Evolutionary conservation across 2,329 filamentous ascomycete species (phyloP), one percentile per base, ranked within the genome.

Genomic region (Venturia asperata): DNA sequence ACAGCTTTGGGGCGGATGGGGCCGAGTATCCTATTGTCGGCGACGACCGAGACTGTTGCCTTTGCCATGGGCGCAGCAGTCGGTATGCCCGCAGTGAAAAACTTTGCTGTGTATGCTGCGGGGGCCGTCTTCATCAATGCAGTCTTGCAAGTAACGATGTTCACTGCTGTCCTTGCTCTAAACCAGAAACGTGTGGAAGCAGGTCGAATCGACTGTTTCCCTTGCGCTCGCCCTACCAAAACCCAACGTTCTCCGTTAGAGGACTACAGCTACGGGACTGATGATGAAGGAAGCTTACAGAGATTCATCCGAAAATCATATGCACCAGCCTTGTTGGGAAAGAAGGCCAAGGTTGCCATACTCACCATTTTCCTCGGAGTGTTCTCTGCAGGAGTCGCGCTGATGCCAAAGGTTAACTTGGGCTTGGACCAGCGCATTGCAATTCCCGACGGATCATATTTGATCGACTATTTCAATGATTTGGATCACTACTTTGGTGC

Each of bases 121-220:
- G 94, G 94, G 62, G 94, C 94, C 13, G 94, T 99, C 13, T 87
- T 97, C 70, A 93, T 99, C 81, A 99, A 99, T 73, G 95, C 95
- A 0, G 75, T 97, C n/a, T 80, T 99, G 6, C 94, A 99, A 75
- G 89, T 97, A 69, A 99, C 95, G 0, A 93, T 97, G 86, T 99
- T 99, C 73, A 85, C 97, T 47, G 93, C 95, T 0, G 88, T 97
- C 3, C 82, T 99, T 9, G 87, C 92, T 1, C 82, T 96, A 66
- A 99, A 99, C 72, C 94, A 99, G 77, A 85, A 87, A 73, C 85
- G 95, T 10, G 92, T 96, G 0, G 93, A 99, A 73, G 88, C 90
- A 70, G 86, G 90, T 64, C 87, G 93, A 34, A 91, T 92, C 61
- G 94, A 99, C 75, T 94, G 95, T 72, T 87, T 97, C 73, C 95